Percentiles rank a stretch among this genome's conserved stretches.
These are phyloP conservation scores for Echites panduratus DNA, from an alignment of 257 asterid species.

Conservation along the genomic window DNA sequence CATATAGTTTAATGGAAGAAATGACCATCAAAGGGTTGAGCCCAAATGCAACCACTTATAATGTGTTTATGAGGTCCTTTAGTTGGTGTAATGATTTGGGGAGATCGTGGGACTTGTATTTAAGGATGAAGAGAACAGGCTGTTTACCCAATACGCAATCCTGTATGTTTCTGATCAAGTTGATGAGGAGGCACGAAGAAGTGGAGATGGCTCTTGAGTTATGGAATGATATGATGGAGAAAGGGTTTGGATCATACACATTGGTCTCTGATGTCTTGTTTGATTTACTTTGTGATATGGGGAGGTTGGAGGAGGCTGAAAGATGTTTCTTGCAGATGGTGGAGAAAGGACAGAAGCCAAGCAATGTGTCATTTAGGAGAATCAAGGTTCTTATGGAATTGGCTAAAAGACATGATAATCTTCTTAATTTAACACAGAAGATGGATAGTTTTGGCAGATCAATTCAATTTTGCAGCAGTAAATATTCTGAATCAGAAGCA, in stretches of 20 bases:
- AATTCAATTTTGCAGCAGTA: conserved; percentile 17
- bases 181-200: conserved; percentile 67
- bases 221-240: conserved; percentile 86
- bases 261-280: conserved; percentile 72
- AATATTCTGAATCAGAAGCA: conserved; percentile 33
- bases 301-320: conserved; percentile 74
- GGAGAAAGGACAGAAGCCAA: conserved; percentile 81
- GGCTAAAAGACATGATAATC: conserved; percentile 50
- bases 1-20: conserved; percentile 59
- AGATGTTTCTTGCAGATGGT: conserved; percentile 88
- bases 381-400: conserved; percentile 88
- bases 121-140: conserved; percentile 58
- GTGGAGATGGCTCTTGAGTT: conserved; percentile 69
- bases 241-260: conserved; percentile 70
- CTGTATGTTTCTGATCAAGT: conserved; percentile 77
- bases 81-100: conserved; percentile 62
- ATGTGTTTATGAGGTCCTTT: conserved; percentile 67
- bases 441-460: conserved; percentile 58
- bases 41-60: conserved; percentile 83
- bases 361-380: conserved; percentile 69
- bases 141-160: conserved; percentile 80
- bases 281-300: conserved; percentile 74
- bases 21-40: conserved; percentile 61
- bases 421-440: conserved; percentile 48
- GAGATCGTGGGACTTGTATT: conserved; percentile 66